Conservation (phyloP, 2,329 filamentous ascomycete species). For the Hypoxylon sp. region DNA sequence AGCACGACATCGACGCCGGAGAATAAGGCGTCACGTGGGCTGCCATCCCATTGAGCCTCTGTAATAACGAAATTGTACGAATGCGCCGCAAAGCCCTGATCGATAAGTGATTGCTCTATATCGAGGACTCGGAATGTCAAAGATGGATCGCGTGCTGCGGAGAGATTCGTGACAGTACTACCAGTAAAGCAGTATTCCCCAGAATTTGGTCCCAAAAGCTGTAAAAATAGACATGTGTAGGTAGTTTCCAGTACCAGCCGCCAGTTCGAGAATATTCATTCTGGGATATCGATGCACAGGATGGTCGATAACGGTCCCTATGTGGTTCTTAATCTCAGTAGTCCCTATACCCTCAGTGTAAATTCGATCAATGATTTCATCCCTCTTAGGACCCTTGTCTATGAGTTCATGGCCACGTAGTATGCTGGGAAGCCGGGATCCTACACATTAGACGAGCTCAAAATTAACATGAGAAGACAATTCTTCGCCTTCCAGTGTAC, state of each 20-base stretch:
- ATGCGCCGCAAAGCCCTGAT: constrained; percentile 46
- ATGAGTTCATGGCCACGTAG: background rate
- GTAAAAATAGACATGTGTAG: background rate
- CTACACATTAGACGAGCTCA: background rate
- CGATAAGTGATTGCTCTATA: constrained; percentile 31
- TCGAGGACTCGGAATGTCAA: constrained; percentile 15
- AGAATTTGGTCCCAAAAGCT: background rate
- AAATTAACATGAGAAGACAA: background rate
- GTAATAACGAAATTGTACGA: constrained; percentile 52
- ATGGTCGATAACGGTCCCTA: background rate
- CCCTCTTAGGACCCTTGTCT: background rate
- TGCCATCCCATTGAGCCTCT: constrained; percentile 14
- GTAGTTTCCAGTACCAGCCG: background rate
- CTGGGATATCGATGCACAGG: background rate
- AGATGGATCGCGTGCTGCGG: background rate
- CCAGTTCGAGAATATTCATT: background rate
- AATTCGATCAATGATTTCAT: background rate
- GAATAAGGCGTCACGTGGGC: constrained; percentile 21
- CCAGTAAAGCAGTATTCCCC: background rate
- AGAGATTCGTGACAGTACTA: background rate
- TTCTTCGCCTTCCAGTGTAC: background rate
- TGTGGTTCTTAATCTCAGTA: background rate
- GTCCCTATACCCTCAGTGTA: background rate
- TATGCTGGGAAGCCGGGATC: background rate
- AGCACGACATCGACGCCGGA: constrained; percentile 13